Base-by-base conservation (phyloP, 768 basidiomycete species). In the Suillus bovinus region DNA sequence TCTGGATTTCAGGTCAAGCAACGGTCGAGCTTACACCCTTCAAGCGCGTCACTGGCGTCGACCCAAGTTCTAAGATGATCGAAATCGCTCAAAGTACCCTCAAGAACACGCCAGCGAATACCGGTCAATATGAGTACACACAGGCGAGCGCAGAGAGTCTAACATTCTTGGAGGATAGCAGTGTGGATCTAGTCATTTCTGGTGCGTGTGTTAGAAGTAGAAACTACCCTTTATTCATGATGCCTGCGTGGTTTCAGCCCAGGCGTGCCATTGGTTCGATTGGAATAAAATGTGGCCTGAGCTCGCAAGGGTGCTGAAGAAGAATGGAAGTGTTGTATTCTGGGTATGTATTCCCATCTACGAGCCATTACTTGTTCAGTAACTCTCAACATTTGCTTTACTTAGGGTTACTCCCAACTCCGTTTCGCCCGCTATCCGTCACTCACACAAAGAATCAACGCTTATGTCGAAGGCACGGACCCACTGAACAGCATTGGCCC, bases 191-290 rank as follows among this genome's bases (percentile, higher is more conserved):
- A 46, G 72, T 91, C 33, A 79, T 87, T 14, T 82, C 90, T 22
- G 90, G 91, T 85, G 68, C 61, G 79, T 69, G 52, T 53, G 54
- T 44, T 31, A 41, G 22, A 24, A 36, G 27, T 24, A n/a, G 7
- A 54, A 47, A 27, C 24, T 57, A 27, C 22, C 22, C 7, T 34
- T 17, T 31, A 5, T 60, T 36, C 11, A 31, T 36, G 42, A 34
- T 62, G 22, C 22, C 13, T 42, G 14, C 17, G 34, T 5, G n/a
- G 2, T 38, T 46, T n/a, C 58, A 91, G 91, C 89, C 1, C 91
- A 92, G 74, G 86, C 91, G 0, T 84, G 84, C 3, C 92, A 94
- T 69, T 93, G 91, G 91, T 94, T 93, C 69, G 81, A 93, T 67
- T 90, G 87, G 82, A 71, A 74, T 5, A 84, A 82, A 66, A 79